Percentiles rank a stretch among this genome's conserved stretches.
These are phyloP conservation scores for Torulaspora maleeae DNA, from an alignment of 805 yeast species.

Conservation along the genomic window DNA sequence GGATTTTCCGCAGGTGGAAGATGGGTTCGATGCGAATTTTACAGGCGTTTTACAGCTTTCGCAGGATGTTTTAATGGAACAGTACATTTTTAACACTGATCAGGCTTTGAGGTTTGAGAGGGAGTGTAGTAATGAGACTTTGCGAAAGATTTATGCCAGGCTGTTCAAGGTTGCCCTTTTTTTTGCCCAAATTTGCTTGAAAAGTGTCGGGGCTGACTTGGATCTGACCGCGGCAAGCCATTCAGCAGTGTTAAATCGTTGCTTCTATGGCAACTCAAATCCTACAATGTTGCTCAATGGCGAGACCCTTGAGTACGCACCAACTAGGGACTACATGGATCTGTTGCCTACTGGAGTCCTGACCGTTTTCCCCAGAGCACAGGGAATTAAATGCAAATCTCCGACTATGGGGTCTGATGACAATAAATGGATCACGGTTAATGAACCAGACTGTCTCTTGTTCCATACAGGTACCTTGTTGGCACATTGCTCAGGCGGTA, in stretches of 20 bases:
- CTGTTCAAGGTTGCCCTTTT: slow-evolving; percentile 23
- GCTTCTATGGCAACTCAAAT: slow-evolving; percentile 13
- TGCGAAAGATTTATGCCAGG: slow-evolving; percentile 20
- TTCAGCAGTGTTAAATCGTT: slow-evolving; percentile 24
- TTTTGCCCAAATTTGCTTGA: slow-evolving; percentile 23
- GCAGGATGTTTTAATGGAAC: slow-evolving; percentile 23
- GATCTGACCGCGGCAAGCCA: slow-evolving; percentile 7
- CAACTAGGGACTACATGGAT: slow-evolving; percentile 17
- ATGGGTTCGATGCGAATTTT: slow-evolving; percentile 30
- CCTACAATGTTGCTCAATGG: slow-evolving; percentile 14
- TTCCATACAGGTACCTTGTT: slow-evolving; percentile 29
- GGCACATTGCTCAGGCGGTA: slow-evolving; percentile 20
- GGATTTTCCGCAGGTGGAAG: slow-evolving; percentile 12
- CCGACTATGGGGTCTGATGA: slow-evolving; percentile 24
- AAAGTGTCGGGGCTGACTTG: slow-evolving; percentile 12
- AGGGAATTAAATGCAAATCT: slow-evolving; percentile 26
- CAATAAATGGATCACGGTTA: slow-evolving; percentile 24
- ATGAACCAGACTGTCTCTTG: slow-evolving; percentile 29
- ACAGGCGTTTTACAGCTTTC: slow-evolving; percentile 23
- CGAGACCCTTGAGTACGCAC: slow-evolving; percentile 18
- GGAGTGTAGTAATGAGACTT: slow-evolving; percentile 11
- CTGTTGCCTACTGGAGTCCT: slow-evolving; percentile 25
- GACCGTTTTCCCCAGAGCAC: slow-evolving; percentile 27
- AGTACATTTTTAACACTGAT: slow-evolving; percentile 27
- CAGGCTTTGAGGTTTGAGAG: slow-evolving; percentile 16